These are phyloP conservation scores for Sugiyamaella smithiae DNA, from an alignment of 805 yeast genomes.

Conservation along the genomic window DNA sequence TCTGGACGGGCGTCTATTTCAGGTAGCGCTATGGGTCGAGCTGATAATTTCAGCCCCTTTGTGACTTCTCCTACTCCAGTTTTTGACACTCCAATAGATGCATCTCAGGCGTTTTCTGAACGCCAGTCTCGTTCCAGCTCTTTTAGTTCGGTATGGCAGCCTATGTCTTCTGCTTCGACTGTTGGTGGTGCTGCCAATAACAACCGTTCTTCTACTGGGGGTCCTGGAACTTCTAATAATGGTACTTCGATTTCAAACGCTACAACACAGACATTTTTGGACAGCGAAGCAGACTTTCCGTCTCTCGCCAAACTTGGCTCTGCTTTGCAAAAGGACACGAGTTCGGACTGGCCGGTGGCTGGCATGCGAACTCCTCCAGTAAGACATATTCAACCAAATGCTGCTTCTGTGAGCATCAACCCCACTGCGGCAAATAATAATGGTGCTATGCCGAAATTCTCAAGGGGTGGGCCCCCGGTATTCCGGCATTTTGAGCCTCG, in stretches of 20 bases:
- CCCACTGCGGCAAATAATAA: background rate
- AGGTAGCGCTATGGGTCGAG: slow-evolving; percentile 1
- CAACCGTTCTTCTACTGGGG: background rate
- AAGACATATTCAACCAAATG: background rate
- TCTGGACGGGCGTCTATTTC: slow-evolving; percentile 14
- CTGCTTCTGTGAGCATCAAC: background rate
- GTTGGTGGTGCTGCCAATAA: slow-evolving; percentile 1
- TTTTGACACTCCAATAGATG: slow-evolving; percentile 12
- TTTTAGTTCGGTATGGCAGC: slow-evolving; percentile 23
- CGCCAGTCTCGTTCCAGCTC: slow-evolving; percentile 19
- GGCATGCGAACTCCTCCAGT: slow-evolving; percentile 15
- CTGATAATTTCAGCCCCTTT: slow-evolving; percentile 12
- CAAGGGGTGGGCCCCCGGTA: background rate
- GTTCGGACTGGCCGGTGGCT: background rate
- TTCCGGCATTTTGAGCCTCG: background rate
- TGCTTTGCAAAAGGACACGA: background rate
- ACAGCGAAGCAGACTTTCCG: background rate
- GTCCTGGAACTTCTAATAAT: background rate
- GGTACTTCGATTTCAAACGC: background rate
- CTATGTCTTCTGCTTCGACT: background rate
- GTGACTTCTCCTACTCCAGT: slow-evolving; percentile 18
- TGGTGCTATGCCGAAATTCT: slow-evolving; percentile 1
- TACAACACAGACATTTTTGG: too few relatives aligned
- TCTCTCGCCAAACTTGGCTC: background rate
- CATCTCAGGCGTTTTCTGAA: slow-evolving; percentile 7